Base-by-base conservation (phyloP, 805 yeast genomes). In the Lachancea kluyveri region DNA sequence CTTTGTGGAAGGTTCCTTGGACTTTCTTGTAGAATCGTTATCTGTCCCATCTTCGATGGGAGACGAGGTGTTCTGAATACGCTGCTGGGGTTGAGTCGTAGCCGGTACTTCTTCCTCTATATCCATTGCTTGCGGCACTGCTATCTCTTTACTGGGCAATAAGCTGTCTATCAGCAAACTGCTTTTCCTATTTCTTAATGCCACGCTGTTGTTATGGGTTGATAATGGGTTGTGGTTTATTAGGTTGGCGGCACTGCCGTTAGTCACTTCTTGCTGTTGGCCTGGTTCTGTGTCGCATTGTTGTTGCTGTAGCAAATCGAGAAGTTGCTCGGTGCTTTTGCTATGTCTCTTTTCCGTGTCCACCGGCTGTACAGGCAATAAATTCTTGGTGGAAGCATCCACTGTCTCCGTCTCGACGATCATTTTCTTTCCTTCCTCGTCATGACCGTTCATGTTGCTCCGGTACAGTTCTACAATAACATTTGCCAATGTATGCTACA, bases 391-490 rank as follows among this genome's bases (percentile, higher is more conserved):
- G 3, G 65, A 54, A 2, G 77, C 68, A 23, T 74, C 68, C 11
- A 76, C 79, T 0, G 79, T 73, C 45, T 76, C 82, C 0, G 79
- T 72, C 43, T 75, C 82, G 18, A 76, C 82, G 17, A 71, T 70
- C 65, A 72, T 65, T 14, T 59, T 50, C 29, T 58, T 56, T 15
- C 48, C 43, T 33, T 49, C 56, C 25, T 46, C 51, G 15, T n/a
- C n/a, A n/a, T n/a, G n/a, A n/a, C n/a, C n/a, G n/a, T n/a, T n/a
- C n/a, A n/a, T n/a, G n/a, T n/a, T n/a, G n/a, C n/a, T n/a, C n/a
- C n/a, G n/a, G n/a, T n/a, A n/a, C n/a, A n/a, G n/a, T n/a, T n/a
- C n/a, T n/a, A n/a, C n/a, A n/a, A n/a, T n/a, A n/a, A n/a, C n/a
- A n/a, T n/a, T n/a, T n/a, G n/a, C n/a, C n/a, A n/a, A n/a, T n/a